These are phyloP conservation scores for Cladosporium halotolerans DNA, from an alignment of 2,329 filamentous ascomycete genomes.

Conservation along the genomic window DNA sequence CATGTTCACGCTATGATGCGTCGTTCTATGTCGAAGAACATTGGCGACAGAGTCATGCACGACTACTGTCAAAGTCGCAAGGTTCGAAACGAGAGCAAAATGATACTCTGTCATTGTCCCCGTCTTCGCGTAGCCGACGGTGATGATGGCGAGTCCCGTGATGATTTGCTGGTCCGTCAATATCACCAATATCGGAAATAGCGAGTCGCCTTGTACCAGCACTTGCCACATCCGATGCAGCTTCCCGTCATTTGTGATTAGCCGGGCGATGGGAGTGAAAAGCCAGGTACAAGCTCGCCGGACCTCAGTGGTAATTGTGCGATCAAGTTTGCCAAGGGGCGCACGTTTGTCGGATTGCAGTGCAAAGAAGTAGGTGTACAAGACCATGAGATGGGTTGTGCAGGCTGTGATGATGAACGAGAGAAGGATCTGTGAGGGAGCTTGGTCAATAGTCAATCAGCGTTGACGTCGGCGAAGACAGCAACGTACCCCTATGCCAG, in stretches of 20 bases:
- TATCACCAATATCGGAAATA: not conserved
- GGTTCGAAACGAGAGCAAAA: constrained; percentile 8
- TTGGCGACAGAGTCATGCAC: constrained; percentile 5
- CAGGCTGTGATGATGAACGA: not conserved
- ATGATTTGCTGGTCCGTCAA: constrained; percentile 15
- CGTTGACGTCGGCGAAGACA: not conserved
- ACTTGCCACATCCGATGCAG: not conserved
- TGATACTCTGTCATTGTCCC: constrained; percentile 7
- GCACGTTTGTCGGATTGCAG: not conserved
- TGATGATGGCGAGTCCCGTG: constrained; percentile 11
- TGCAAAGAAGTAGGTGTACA: not conserved
- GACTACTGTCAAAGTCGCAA: constrained; percentile 11
- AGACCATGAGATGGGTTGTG: not conserved
- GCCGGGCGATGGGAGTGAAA: not conserved
- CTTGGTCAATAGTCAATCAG: not conserved
- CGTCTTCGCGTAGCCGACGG: not conserved
- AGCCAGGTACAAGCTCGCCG: not conserved
- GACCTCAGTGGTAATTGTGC: not conserved
- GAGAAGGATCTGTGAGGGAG: not conserved
- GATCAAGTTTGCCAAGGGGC: not conserved
- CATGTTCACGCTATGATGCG: not conserved
- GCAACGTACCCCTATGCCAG: not conserved
- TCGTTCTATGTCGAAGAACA: not conserved
- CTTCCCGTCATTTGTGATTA: not conserved
- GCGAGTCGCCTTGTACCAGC: not conserved